Percentiles rank a stretch among this genome's conserved stretches.
Conservation (phyloP, 306 rosid genomes). For the Cucurbita ficifolia region DNA sequence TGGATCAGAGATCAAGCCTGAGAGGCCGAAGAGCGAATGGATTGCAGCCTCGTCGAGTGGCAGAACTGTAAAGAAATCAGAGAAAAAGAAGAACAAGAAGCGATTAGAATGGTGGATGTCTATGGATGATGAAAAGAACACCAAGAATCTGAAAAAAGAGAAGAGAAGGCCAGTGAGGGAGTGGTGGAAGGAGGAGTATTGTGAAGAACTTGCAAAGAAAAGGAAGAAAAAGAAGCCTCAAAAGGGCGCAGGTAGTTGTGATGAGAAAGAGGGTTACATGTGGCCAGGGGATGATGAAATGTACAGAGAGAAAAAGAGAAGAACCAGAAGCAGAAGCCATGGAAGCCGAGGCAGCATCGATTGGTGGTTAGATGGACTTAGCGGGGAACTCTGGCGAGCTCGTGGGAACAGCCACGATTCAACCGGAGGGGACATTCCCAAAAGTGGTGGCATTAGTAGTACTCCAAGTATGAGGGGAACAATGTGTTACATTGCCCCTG, state of each 20-base stretch:
- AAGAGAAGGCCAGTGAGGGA: slow-evolving; percentile 73
- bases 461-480: slow-evolving; percentile 98
- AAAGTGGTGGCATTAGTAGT: slow-evolving; percentile 80
- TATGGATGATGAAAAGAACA: slow-evolving; percentile 53
- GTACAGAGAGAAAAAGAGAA: slow-evolving; percentile 38
- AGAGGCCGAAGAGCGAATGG: slow-evolving; percentile 31
- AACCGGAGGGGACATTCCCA: slow-evolving; percentile 47
- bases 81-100: slow-evolving; percentile 39
- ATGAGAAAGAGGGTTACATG: slow-evolving; percentile 32
- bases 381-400: slow-evolving; percentile 46
- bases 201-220: slow-evolving; percentile 50
- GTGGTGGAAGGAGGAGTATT: slow-evolving; percentile 91
- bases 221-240: slow-evolving; percentile 44
- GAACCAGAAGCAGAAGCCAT: slow-evolving; percentile 33
- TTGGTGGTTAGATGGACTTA: slow-evolving; percentile 80
- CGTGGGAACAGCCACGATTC: slow-evolving; percentile 52
- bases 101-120: slow-evolving; percentile 83
- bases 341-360: slow-evolving; percentile 45
- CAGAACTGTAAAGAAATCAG: slow-evolving; percentile 11
- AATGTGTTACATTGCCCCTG: slow-evolving; percentile 87
- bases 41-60: slow-evolving; percentile 17
- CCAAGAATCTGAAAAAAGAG: slow-evolving; percentile 25
- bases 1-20: slow-evolving; percentile 59
- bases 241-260: slow-evolving; percentile 25
- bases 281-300: slow-evolving; percentile 52